Evolutionary conservation across 169 alveolate species (phyloP), one percentile per base, ranked within the genome.

Genomic region (Ophryocystis elektroscirrha): DNA sequence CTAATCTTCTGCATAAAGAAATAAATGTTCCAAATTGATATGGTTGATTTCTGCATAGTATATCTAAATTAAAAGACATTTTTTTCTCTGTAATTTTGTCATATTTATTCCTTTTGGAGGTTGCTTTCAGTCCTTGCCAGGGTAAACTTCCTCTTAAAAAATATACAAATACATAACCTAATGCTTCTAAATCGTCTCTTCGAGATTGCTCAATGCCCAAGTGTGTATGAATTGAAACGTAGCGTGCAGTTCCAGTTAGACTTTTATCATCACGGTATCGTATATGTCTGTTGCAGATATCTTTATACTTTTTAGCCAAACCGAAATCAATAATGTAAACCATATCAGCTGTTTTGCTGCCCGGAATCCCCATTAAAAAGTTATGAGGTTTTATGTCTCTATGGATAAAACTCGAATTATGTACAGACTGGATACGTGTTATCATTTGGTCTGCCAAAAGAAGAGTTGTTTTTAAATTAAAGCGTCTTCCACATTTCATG

Each of bases 191-290:
- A 61, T 83, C 93, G 53, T 83, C 93, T 20, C 88, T 74, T 26
- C 85, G 62, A 48, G 87, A 65, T 51, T 69, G 83, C 51, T 69
- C 79, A 5, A 69, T 59, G 0, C 98, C 98, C 60, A 89, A 67
- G 67, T 91, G 98, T 4, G 98, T 88, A 62, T 89, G 89, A 41
- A 93, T 86, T 42, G 92, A 75, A 15, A 95, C 98, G 59, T 89
- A 93, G 39, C 98, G 81, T 20, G 98, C 98, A 5, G 98, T 91
- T 6, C 97, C 98, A 22, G 97, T 92, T 48, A 89, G 81, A 64
- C 85, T 83, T 53, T 88, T 84, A 27, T 91, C 93, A 65, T 91
- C 96, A 29, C 93, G 81, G 66, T 84, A 91, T 26, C 92, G 93
- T 46, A 88, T 89, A 69, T 89, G 98, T 61, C 86, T 84, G 35